Conservation (phyloP, 805 yeast species). For the Sugiyamaella chiloensis region DNA sequence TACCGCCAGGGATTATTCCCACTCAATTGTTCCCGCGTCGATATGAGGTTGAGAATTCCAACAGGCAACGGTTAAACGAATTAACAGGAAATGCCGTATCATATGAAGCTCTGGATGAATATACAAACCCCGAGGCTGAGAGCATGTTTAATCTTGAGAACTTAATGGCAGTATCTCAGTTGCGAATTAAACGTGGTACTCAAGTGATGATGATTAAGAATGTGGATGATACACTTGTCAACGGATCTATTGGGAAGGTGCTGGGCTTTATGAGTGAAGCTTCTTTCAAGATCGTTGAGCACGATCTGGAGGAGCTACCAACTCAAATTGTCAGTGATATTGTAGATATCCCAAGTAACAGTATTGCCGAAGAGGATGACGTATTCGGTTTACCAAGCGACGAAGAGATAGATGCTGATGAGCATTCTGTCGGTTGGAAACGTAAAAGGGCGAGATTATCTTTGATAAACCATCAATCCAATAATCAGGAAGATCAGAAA, state of each 20-base stretch:
- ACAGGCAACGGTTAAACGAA: constrained; percentile 46
- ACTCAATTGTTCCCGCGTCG: constrained; percentile 89
- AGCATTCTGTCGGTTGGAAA: constrained; percentile 19
- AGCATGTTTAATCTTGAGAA: constrained; percentile 47
- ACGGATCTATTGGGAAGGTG: constrained; percentile 86
- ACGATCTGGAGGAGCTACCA: constrained; percentile 9
- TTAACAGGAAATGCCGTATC: constrained; percentile 47
- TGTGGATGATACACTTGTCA: constrained; percentile 70
- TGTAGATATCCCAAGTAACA: constrained; percentile 16
- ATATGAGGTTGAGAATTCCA: constrained; percentile 77
- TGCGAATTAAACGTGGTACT: constrained; percentile 75
- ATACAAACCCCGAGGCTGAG: constrained; percentile 24
- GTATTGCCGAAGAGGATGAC: constrained; percentile 20
- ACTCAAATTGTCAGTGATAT: constrained; percentile 11
- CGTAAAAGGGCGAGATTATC: constrained; percentile 17
- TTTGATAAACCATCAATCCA: constrained; percentile 11
- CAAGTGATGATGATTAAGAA: constrained; percentile 95
- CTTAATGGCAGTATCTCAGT: constrained; percentile 64
- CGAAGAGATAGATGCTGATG: constrained; percentile 19
- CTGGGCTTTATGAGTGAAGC: constrained; percentile 46
- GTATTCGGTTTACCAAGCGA: constrained; percentile 19
- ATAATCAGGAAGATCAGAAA: constrained; percentile 11
- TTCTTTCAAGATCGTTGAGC: constrained; percentile 18
- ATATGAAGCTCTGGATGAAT: constrained; percentile 50
- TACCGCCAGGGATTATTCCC: constrained; percentile 77